A percentile compares a stretch with the other conserved stretches of the same genome.
phyloP scores from a whole-genome alignment of 805 yeast species.

The Komagataella populi region DNA sequence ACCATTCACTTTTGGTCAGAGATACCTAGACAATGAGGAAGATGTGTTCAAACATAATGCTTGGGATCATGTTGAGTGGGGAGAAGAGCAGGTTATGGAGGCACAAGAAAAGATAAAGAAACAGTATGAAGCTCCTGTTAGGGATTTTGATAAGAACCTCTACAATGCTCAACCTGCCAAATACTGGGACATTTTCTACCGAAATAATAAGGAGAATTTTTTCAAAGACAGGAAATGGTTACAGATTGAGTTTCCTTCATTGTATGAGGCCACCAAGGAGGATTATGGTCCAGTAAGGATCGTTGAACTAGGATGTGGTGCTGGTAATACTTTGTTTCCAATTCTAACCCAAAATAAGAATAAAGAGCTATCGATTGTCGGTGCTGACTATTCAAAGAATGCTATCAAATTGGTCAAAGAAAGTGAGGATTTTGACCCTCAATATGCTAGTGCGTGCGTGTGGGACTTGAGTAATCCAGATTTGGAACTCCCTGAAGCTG shows the following conservation, averaged over 20 bases:
- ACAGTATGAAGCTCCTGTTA: slow-evolving; percentile 77
- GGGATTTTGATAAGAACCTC: slow-evolving; percentile 66
- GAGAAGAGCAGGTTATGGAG: slow-evolving; percentile 67
- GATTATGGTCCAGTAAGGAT: slow-evolving; percentile 62
- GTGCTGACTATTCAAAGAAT: slow-evolving; percentile 80
- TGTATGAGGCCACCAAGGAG: slow-evolving; percentile 65
- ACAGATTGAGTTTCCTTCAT: slow-evolving; percentile 80
- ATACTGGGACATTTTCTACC: slow-evolving; percentile 91
- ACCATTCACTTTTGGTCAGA: slow-evolving; percentile 88
- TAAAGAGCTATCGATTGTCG: slow-evolving; percentile 57
- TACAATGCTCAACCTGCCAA: slow-evolving; percentile 82
- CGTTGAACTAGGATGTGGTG: slow-evolving; percentile 95
- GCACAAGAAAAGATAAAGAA: slow-evolving; percentile 63
- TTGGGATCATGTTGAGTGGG: slow-evolving; percentile 97
- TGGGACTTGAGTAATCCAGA: slow-evolving; percentile 88
- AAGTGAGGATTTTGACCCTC: slow-evolving; percentile 44
- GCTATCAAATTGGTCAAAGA: slow-evolving; percentile 79
- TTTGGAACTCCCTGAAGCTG: slow-evolving; percentile 67
- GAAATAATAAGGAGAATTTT: slow-evolving; percentile 82
- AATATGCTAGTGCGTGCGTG: slow-evolving; percentile 68
- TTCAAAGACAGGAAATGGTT: slow-evolving; percentile 96
- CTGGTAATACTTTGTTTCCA: slow-evolving; percentile 94
- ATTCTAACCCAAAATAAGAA: slow-evolving; percentile 74
- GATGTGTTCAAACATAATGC: slow-evolving; percentile 92
- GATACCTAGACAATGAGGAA: slow-evolving; percentile 54